Evolutionary conservation across 805 yeast genomes (phyloP), one percentile per base, ranked within the genome.

Genomic region (Lachancea dasiensis): DNA sequence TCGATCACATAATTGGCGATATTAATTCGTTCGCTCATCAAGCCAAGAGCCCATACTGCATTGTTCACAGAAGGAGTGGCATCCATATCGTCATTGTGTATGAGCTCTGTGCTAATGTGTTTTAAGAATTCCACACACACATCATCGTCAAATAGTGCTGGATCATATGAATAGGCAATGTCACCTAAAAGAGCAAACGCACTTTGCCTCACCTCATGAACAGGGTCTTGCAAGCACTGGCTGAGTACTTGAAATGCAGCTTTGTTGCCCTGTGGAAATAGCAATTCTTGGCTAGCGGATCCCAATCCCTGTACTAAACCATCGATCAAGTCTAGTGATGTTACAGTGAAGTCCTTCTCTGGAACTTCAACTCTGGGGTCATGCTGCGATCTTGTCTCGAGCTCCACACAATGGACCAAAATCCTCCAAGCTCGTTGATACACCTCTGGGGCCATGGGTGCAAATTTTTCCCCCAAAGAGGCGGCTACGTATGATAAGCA

Each of bases 41-140:
- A 95, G 30, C 98, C 97, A 10, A 84, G 64, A 2, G 95, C 76
- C 98, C 98, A 92, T 34, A 86, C 78, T 1, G 97, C 92, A 60
- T 92, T 92, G 10, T 57, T 49, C 23, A 61, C 45, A 2, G 63
- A 49, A 5, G 64, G 54, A 3, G 50, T 53, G 7, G 64, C 61
- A 17, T 60, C 63, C 1, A 46, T 30, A 31, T 60, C 63, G 37
- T 58, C 63, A 34, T 59, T 60, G 39, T 58, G 63, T 46, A 76
- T 72, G 49, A 83, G 70, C 58, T 84, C 94, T 41, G 73, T 73
- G 4, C 82, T 79, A 45, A 87, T 77, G 42, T 77, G 70, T n/a
- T 76, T 67, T 44, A 86, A 62, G 15, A 85, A 64, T 31, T 72
- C 49, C 3, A 59, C 40, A n/a, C n/a, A n/a, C 29, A 58, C 40